Base-by-base conservation (phyloP, 163 green algal species). In the Trebouxia gelatinosa region DNA sequence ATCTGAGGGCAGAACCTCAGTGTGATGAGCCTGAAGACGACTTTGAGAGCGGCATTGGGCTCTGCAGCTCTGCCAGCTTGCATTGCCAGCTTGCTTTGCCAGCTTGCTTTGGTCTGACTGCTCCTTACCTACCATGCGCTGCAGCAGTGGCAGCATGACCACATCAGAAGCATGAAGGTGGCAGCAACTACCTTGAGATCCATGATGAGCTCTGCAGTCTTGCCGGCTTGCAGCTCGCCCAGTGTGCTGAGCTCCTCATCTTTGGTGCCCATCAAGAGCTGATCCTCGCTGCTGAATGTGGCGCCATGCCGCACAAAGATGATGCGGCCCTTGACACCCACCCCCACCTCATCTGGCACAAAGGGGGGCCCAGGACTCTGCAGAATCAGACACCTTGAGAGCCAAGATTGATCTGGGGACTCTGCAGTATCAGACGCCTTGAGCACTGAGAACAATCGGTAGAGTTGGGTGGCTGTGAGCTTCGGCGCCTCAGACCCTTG, bases 281-380 rank as follows among this genome's bases (percentile, higher is more conserved):
- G 81, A 28, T 88, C 81, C 46, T 78, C 77, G 21, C 74, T 81
- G 35, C 79, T 80, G 23, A 85, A 82, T 3, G 88, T 90, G 1
- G 79, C 88, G 2, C 84, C 88, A 59, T 88, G 78, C 39, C 85
- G 80, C 29, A 91, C 83, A 34, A 93, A 79, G 34, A 93, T 79
- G 7, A 93, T 74, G 32, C 87, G 84, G 16, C 65, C 78, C 31
- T 51, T 77, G 1, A 78, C 59, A 2, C 34, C 32, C 7, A 75
- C 62, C 3, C 78, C 84, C 11, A 46, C 78, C 13, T 67, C 83
- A 57, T 85, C 80, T 17, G 81, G 34, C 23, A 70, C 35, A 46
- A 91, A 88, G 19, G 87, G 88, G 1, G 75, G 75, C 9, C 80
- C 82, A 4, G 88, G 88, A 17, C 84, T 89, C 86, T 91, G 76